phyloP scores from a whole-genome alignment of 78 protist species.

The slime mould (Dictyostelium discoideum) region DNA sequence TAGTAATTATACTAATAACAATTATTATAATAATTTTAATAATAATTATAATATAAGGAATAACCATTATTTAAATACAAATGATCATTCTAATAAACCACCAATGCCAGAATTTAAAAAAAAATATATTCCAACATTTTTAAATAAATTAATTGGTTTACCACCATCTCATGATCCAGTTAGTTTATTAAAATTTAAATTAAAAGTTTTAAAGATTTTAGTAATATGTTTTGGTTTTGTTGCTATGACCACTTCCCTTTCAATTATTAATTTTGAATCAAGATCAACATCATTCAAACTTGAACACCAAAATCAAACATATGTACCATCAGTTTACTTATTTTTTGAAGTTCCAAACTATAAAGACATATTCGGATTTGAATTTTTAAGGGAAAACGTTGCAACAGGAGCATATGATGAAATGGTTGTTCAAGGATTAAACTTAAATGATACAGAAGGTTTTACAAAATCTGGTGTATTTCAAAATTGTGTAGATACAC shows the following conservation, averaged over 20 bases:
- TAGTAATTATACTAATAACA: no score
- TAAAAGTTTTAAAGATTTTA: background rate
- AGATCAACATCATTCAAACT: background rate
- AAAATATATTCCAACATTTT: background rate
- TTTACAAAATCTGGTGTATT: background rate
- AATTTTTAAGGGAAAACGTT: background rate
- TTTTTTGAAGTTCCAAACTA: background rate
- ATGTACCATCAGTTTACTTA: background rate
- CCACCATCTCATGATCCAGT: background rate
- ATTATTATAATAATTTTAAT: background rate
- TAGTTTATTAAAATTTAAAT: background rate
- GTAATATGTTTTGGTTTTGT: background rate
- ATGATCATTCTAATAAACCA: background rate
- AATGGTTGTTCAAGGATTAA: background rate
- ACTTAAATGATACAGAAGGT: no score
- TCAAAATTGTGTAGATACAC: background rate
- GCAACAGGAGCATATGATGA: background rate
- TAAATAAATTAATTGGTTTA: background rate
- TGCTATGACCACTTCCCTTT: background rate
- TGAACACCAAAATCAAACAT: background rate
- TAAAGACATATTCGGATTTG: background rate
- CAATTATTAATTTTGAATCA: background rate
- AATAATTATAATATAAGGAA: background rate
- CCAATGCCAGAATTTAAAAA: background rate
- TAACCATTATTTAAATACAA: background rate